phyloP scores from a whole-genome alignment of 352 stramenopile genomes.

The Phytophthora hibernalis region DNA sequence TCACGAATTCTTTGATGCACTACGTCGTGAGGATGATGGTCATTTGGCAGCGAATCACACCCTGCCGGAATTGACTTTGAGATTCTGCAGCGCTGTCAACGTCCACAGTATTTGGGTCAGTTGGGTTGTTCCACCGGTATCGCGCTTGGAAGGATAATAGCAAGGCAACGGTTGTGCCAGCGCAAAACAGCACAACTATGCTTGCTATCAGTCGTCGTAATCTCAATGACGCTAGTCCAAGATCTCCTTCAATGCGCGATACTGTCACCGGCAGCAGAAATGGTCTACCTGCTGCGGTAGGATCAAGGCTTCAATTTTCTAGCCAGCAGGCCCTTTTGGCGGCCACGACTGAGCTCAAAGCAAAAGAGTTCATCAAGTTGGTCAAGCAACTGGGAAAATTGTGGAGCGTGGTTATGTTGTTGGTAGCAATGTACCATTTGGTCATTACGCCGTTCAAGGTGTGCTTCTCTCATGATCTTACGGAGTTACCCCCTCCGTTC shows the following conservation, averaged over 20 bases:
- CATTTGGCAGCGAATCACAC: slow-evolving; percentile 2
- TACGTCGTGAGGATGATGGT: slow-evolving; percentile 11
- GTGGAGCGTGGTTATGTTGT: slow-evolving; percentile 62
- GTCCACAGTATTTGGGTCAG: slow-evolving; percentile 50
- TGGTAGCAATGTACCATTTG: slow-evolving; percentile 55
- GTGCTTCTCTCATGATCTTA: slow-evolving; percentile 58
- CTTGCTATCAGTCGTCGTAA: slow-evolving; percentile 3
- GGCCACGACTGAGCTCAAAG: slow-evolving; percentile 26
- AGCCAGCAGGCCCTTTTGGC: slow-evolving; percentile 19
- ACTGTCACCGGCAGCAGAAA: too few species aligned
- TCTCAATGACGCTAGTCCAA: slow-evolving; percentile 11
- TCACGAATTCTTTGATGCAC: slow-evolving; percentile 44
- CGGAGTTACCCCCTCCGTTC: slow-evolving; percentile 11
- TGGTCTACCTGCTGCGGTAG: too few species aligned
- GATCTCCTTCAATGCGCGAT: slow-evolving; percentile 9
- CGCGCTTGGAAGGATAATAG: slow-evolving; percentile 36
- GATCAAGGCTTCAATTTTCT: slow-evolving; percentile 7
- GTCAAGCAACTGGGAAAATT: slow-evolving; percentile 44
- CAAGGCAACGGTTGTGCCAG: slow-evolving; percentile 6
- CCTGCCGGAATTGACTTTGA: slow-evolving; percentile 57
- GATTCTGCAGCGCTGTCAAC: slow-evolving; percentile 58
- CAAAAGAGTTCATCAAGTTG: slow-evolving; percentile 50
- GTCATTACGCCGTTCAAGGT: slow-evolving; percentile 63
- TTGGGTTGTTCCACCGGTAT: slow-evolving; percentile 56
- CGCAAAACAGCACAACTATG: background rate